Base-by-base conservation (phyloP, 2,329 filamentous ascomycete genomes). In the Botryotinia calthae region DNA sequence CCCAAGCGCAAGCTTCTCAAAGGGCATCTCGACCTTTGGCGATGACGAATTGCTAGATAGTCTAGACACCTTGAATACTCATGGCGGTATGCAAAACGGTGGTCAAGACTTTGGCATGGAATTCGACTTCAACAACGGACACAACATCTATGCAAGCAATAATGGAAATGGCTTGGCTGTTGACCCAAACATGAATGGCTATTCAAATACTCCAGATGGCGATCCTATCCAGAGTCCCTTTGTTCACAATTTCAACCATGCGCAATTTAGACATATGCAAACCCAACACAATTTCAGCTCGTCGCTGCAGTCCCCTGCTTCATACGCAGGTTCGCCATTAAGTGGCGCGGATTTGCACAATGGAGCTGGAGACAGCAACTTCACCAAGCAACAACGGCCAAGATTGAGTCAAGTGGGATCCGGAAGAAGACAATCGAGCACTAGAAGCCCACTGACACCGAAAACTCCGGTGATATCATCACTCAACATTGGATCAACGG, bases 211-310 rank as follows among this genome's bases (percentile, higher is more conserved):
- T 2, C 95, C 95, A 5, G 95, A 98, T 74, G 94, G 94, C 70
- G 92, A 94, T 70, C 94, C 95, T 9, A 95, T 97, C 74, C 93
- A 97, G 80, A 98, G 94, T 79, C 95, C 95, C 0, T 98, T 94
- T 79, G 88, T 93, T 59, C 89, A 92, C 77, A 90, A 88, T 79
- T 96, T 95, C 84, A 91, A 90, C 82, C 92, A 92, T 79, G 86
- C 87, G 51, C 92, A 94, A 76, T 97, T 94, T 81, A 89, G 92
- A 62, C 88, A 88, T 73, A 90, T 92, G 78, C 87, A 89, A 71
- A 86, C 85, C 79, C 85, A 85, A 25, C 86, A 88, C 71, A 84
- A 86, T 25, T 88, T 90, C 74, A 85, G 85, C 73, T 85, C 83
- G 71, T 87, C 88, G 3, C 79, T 88, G 10, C 86, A 87, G 72